These are phyloP conservation scores for Brettanomyces bruxellensis DNA, from an alignment of 805 yeast genomes.

Conservation along the genomic window DNA sequence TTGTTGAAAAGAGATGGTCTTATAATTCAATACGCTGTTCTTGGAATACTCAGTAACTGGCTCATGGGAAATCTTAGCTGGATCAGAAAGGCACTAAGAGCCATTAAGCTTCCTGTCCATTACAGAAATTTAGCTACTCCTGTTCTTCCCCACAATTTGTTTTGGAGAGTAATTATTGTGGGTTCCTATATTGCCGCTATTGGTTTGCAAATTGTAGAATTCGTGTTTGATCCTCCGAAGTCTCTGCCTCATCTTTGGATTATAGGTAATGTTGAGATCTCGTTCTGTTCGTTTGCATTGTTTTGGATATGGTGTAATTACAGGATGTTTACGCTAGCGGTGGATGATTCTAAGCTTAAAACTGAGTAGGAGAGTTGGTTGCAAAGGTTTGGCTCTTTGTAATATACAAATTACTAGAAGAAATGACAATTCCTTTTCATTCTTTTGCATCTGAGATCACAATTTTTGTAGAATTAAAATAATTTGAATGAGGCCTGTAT, in stretches of 20 bases:
- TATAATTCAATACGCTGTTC: constrained; percentile 58
- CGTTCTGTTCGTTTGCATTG: constrained; percentile 64
- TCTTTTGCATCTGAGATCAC: neutral
- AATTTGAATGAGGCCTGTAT: no score
- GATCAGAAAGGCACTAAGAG: constrained; percentile 31
- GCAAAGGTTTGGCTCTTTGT: no score
- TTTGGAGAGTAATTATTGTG: constrained; percentile 43
- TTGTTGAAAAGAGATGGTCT: constrained; percentile 69
- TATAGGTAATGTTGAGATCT: constrained; percentile 59
- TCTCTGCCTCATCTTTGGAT: constrained; percentile 82
- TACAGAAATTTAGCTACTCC: constrained; percentile 21
- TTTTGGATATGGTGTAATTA: constrained; percentile 81
- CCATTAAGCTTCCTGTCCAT: constrained; percentile 14
- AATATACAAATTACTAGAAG: no score
- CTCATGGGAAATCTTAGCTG: constrained; percentile 57
- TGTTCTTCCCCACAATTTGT: constrained; percentile 37
- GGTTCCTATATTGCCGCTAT: constrained; percentile 44
- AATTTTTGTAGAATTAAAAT: no score
- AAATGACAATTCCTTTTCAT: neutral
- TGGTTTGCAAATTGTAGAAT: constrained; percentile 47
- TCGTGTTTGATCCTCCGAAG: constrained; percentile 40
- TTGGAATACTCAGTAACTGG: constrained; percentile 67
- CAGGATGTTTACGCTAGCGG: constrained; percentile 31
- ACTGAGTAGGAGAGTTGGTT: constrained; percentile 4
- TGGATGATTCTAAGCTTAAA: constrained; percentile 13